Percentiles rank a stretch among this genome's conserved stretches.
phyloP scores from a whole-genome alignment of 441 rosid species.

The Hura crepitans region DNA sequence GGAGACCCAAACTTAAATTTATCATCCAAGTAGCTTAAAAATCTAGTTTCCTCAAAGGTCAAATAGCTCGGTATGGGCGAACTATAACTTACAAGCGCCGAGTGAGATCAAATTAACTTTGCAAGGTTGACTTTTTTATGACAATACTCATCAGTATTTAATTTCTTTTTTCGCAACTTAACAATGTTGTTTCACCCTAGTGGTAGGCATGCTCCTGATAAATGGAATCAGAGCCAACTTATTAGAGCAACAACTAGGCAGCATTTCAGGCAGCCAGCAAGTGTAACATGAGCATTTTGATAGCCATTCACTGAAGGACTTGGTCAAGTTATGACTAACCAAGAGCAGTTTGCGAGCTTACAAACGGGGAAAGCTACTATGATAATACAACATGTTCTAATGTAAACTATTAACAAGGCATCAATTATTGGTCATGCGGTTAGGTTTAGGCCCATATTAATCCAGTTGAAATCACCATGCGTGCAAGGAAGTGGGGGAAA shows the following conservation, averaged over 20 bases:
- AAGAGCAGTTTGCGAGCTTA: not conserved
- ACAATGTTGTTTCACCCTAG: too few species aligned
- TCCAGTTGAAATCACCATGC: not conserved
- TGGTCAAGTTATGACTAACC: not conserved
- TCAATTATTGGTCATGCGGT: not conserved
- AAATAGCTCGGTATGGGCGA: too few species aligned
- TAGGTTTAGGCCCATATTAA: not conserved
- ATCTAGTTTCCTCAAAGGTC: too few species aligned
- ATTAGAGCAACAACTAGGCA: not conserved
- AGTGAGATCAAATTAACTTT: too few species aligned
- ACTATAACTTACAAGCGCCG: too few species aligned
- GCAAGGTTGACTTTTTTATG: too few species aligned
- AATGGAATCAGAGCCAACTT: not conserved
- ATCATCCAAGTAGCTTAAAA: not conserved
- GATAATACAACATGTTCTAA: not conserved
- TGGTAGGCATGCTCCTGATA: too few species aligned
- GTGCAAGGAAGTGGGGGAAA: slow-evolving; percentile 13
- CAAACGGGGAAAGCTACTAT: not conserved
- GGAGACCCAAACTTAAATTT: not conserved
- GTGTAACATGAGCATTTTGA: not conserved
- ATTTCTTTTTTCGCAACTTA: too few species aligned
- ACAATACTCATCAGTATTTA: too few species aligned
- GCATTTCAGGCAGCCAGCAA: not conserved
- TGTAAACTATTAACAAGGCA: not conserved
- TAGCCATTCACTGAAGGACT: too few species aligned